A percentile compares a stretch with the other conserved stretches of the same genome.
Conservation (phyloP, 352 stramenopile genomes). For the Phytopythium kandeliae region DNA sequence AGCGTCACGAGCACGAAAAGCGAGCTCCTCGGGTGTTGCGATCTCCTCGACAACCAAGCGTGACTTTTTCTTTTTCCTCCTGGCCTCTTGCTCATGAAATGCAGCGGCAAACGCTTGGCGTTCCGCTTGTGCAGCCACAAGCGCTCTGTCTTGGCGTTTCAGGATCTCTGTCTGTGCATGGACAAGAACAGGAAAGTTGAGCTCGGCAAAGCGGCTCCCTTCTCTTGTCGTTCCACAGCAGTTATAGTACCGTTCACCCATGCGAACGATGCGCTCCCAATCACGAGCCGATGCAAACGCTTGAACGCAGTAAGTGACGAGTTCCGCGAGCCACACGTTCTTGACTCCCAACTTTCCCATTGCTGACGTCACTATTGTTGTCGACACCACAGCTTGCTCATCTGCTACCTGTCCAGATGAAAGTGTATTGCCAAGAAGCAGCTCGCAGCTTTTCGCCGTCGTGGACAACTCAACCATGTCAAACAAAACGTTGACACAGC, state of each 20-base stretch:
- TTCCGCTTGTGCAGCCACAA: constrained; percentile 25
- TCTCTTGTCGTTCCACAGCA: constrained; percentile 22
- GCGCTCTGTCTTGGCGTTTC: constrained; percentile 15
- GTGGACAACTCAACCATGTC: constrained; percentile 43
- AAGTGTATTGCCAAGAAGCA: not conserved
- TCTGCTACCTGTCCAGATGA: not conserved
- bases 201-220: constrained; percentile 50
- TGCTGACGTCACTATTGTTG: constrained; percentile 24
- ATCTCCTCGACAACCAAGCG: constrained; percentile 66
- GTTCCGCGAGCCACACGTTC: constrained; percentile 36
- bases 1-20: constrained; percentile 36
- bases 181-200: constrained; percentile 46
- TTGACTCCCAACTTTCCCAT: constrained; percentile 32
- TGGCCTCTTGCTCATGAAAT: constrained; percentile 56
- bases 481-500: constrained; percentile 38
- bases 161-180: constrained; percentile 67
- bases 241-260: constrained; percentile 45
- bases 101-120: constrained; percentile 28
- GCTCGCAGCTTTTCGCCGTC: not conserved
- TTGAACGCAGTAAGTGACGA: constrained; percentile 36
- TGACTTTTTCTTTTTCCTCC: constrained; percentile 85
- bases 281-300: constrained; percentile 18
- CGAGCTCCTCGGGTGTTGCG: constrained; percentile 50
- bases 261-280: constrained; percentile 54
- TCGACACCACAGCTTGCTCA: constrained; percentile 21